These are phyloP conservation scores for Pistacia vera DNA, from an alignment of 345 rosid species.

Conservation along the genomic window DNA sequence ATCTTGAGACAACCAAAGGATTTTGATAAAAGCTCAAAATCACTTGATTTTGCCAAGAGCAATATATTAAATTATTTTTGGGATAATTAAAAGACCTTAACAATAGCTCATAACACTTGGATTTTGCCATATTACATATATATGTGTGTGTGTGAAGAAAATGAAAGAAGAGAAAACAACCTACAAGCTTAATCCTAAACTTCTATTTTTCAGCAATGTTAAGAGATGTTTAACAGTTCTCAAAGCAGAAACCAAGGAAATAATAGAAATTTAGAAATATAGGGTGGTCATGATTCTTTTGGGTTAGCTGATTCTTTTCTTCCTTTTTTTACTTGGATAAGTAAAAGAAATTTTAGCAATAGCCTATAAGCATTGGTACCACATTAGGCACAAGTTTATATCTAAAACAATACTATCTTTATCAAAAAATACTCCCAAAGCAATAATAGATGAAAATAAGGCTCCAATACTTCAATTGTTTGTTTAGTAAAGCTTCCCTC, in stretches of 20 bases:
- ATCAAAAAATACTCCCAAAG: not conserved
- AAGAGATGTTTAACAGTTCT: not conserved
- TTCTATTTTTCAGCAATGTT: not conserved
- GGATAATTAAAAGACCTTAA: too few relatives aligned
- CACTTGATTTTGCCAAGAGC: too few relatives aligned
- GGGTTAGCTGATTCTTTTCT: not conserved
- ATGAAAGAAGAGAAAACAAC: not conserved
- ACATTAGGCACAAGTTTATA: not conserved
- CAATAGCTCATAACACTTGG: too few relatives aligned
- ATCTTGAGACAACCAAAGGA: not conserved
- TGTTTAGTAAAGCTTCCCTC: slow-evolving; percentile 17
- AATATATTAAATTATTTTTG: too few relatives aligned
- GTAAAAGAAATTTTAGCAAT: not conserved
- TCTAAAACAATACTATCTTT: not conserved
- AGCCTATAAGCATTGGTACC: not conserved
- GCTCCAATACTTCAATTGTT: slow-evolving; percentile 24
- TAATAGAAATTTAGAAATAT: not conserved
- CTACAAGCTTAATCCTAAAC: not conserved
- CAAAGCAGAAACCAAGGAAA: not conserved
- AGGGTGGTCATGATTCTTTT: not conserved
- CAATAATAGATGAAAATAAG: not conserved
- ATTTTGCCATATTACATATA: too few relatives aligned
- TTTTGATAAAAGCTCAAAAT: not conserved
- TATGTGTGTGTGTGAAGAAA: not conserved
- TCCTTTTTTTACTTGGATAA: not conserved